phyloP scores from a whole-genome alignment of 257 asterid species.

The Solanum ossicruentum region DNA sequence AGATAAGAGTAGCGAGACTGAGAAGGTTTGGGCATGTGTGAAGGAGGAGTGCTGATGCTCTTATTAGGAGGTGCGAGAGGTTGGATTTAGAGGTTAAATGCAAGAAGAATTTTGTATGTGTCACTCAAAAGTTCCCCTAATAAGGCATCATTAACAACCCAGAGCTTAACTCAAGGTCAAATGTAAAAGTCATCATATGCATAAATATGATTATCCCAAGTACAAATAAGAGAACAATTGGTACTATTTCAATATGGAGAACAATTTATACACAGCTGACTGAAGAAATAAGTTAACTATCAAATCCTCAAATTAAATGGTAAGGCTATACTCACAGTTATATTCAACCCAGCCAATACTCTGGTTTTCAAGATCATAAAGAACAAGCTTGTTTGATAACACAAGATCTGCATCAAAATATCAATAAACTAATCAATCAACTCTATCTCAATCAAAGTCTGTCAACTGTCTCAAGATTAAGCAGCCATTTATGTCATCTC shows the following conservation, averaged over 20 bases:
- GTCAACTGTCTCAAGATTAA: not conserved
- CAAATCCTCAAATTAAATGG: not conserved
- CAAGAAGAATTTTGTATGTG: not conserved
- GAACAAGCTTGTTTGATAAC: slow-evolving; percentile 65
- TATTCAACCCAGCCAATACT: slow-evolving; percentile 70
- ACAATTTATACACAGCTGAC: not conserved
- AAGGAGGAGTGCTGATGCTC: no score
- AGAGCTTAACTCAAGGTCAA: not conserved
- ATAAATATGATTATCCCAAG: not conserved
- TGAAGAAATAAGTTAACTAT: not conserved
- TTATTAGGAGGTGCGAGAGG: no score
- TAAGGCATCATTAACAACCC: not conserved
- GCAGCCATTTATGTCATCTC: not conserved
- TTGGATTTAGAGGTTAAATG: not conserved
- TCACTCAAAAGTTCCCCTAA: not conserved
- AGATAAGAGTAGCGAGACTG: no score
- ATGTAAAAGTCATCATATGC: not conserved
- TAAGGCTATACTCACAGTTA: slow-evolving; percentile 47
- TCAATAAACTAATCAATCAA: not conserved
- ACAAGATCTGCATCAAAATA: slow-evolving; percentile 50
- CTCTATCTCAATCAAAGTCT: not conserved
- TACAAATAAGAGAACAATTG: not conserved
- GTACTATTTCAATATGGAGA: not conserved
- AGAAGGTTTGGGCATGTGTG: no score
- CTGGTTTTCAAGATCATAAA: slow-evolving; percentile 71